phyloP scores from a whole-genome alignment of 2,329 filamentous ascomycete species.

The Botryotinia narcissicola region DNA sequence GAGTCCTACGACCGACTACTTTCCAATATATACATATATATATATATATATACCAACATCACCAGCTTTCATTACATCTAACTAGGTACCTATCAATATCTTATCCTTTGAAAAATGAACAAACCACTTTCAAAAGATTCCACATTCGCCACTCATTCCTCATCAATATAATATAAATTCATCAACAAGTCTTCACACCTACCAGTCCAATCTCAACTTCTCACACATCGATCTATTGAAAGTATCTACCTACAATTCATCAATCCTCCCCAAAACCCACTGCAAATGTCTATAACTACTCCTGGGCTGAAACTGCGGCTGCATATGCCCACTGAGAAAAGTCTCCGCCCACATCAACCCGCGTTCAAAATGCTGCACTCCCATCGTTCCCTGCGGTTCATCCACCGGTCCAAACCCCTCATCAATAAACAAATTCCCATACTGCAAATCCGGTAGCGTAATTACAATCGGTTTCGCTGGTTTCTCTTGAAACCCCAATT shows the following conservation, averaged over 20 bases:
- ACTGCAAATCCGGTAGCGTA: neutral
- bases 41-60: too few relatives aligned
- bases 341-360: conserved; percentile 42
- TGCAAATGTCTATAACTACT: neutral
- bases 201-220: neutral
- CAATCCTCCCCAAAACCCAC: neutral
- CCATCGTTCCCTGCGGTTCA: conserved; percentile 47
- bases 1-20: too few relatives aligned
- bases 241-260: neutral
- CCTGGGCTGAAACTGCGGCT: neutral
- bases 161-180: neutral
- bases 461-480: conserved; percentile 34
- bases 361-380: conserved; percentile 40
- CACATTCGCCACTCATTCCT: neutral
- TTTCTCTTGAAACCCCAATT: conserved; percentile 45
- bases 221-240: neutral
- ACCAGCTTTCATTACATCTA: too few relatives aligned
- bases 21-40: too few relatives aligned
- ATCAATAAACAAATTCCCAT: neutral
- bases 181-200: neutral
- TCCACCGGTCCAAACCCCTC: conserved; percentile 46
- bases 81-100: too few relatives aligned
- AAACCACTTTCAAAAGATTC: too few relatives aligned
- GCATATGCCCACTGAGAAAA: conserved; percentile 30
- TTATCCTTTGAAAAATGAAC: too few relatives aligned